Base-by-base conservation (phyloP, 352 stramenopile species). In the Peronospora destructor region DNA sequence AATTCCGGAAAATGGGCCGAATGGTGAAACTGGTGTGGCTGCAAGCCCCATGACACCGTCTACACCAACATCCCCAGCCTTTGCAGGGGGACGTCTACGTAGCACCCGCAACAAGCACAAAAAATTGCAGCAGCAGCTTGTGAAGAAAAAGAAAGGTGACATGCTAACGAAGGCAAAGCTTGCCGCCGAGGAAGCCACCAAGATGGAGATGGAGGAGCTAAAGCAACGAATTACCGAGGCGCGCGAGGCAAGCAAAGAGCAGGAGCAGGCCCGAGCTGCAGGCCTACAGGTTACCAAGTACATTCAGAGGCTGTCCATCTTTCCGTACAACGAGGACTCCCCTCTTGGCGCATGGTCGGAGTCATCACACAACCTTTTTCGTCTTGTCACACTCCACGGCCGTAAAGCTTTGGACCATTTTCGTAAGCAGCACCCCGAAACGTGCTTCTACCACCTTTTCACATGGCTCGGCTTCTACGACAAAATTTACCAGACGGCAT, bases 401-500 rank as follows among this genome's bases (percentile, higher is more conserved):
- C 76, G 82, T 32, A 86, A 87, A 59, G 82, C 82, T 30, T 64
- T 91, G 53, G 68, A 87, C 43, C 76, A 93, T 49, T 89, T 93
- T 52, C 76, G 78, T 53, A 85, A 85, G 56, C 80, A 93, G 68
- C 74, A 87, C 45, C 82, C 82, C 12, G 80, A 93, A 43, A 87
- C 79, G 45, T 83, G 77, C 63, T 93, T 93, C 48, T 93, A 87
- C 63, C 76, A 93, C 49, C 66, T 93, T 21, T 90, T 91, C 59
- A 84, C 77, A 37, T 93, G 82, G 82, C 65, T 93, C 14, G 76
- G 73, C 40, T 89, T 82, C 66, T 93, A 85, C 56, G 82, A 93
- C 70, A 93, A 93, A 64, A 74, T 91, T 55, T 91, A 93, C 66
- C 79, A 93, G 63, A 91, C 82, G 36, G 76, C 82, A 9, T 93